Base-by-base conservation (phyloP, 2,329 filamentous ascomycete genomes). In the Cadophora luteo-olivacea region DNA sequence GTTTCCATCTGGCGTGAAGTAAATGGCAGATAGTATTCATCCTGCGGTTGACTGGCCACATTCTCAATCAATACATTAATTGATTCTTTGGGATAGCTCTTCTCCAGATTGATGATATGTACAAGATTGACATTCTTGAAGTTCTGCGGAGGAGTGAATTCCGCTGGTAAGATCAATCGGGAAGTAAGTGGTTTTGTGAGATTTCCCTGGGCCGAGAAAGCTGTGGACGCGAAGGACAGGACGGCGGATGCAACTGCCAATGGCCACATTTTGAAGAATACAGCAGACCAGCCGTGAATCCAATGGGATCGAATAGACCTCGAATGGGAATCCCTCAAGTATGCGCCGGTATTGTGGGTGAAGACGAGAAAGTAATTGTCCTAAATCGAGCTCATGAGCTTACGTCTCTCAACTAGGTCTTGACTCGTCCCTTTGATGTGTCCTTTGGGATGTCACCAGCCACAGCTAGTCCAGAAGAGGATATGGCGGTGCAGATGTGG, bases 11-110 rank as follows among this genome's bases (percentile, higher is more conserved):
- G 85, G 71, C 90, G 87, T 68, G 90, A 84, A 67, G 92, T 91
- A 78, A 99, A 97, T 3, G 94, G 92, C 64, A 99, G 77, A 80
- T 91, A 98, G 86, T 99, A 99, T 80, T 97, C 91, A 79, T 89
- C 88, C 79, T 98, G 94, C 22, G 94, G 87, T 73, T 90, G 84
- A 70, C 87, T 85, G 77, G 91, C 92, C 73, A 92, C 85, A 80
- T 99, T 99, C 84, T 97, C 92, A 72, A 99, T 89, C 63, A 97
- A 85, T n/a, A 97, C 91, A 82, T 98, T 97, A 85, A 97, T 89
- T 16, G 90, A 91, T 81, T 98, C 95, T 78, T 94, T 91, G 66
- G 90, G 89, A 77, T 96, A 98, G 74, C 89, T 92, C 85, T 97
- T 98, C 82, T 98, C 95, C 68, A 97, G 82, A 74, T 97, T 97